These are phyloP conservation scores for Camelina neglecta DNA, from an alignment of 345 rosid genomes.

Conservation along the genomic window DNA sequence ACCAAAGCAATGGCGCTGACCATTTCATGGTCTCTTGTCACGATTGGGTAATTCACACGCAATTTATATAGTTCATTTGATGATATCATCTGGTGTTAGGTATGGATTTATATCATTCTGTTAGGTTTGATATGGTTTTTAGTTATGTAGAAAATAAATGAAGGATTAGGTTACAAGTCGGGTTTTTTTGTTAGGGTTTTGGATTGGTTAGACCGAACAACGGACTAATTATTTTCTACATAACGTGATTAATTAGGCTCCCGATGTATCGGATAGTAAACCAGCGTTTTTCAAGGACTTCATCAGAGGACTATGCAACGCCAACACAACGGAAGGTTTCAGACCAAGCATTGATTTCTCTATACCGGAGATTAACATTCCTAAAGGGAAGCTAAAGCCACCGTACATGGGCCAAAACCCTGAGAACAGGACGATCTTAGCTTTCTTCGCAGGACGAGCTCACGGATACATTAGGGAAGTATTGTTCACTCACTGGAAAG, in stretches of 20 bases:
- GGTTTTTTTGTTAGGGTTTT: no score
- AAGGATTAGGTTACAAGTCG: background rate
- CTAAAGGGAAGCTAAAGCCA: slow-evolving; percentile 41
- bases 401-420: slow-evolving; percentile 30
- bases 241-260: slow-evolving; percentile 46
- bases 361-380: slow-evolving; percentile 54
- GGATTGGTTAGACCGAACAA: background rate
- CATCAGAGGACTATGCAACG: slow-evolving; percentile 57
- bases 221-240: background rate
- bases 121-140: background rate
- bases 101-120: background rate
- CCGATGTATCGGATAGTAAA: slow-evolving; percentile 43
- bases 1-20: slow-evolving; percentile 62
- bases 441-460: slow-evolving; percentile 53
- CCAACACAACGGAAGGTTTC: slow-evolving; percentile 56
- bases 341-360: slow-evolving; percentile 50
- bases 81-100: background rate
- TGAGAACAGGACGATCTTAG: slow-evolving; percentile 44
- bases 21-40: slow-evolving; percentile 73
- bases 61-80: background rate
- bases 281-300: slow-evolving; percentile 48
- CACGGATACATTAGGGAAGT: slow-evolving; percentile 53
- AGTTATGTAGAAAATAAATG: background rate
- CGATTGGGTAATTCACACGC: slow-evolving; percentile 52
- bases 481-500: slow-evolving; percentile 52